phyloP scores from a whole-genome alignment of 148 eudicot species.

The Chenopodium formosanum region DNA sequence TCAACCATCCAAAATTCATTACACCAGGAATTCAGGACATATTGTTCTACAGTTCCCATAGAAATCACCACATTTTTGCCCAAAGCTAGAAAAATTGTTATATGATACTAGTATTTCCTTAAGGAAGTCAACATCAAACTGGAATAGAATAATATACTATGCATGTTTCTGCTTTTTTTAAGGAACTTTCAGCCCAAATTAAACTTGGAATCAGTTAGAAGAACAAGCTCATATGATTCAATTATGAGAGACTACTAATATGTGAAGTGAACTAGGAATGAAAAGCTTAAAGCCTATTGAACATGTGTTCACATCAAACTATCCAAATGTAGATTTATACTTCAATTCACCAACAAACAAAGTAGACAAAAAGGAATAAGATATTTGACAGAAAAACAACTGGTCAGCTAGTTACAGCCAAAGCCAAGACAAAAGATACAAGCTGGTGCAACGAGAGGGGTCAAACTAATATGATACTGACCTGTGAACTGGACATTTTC shows the following conservation, averaged over 20 bases:
- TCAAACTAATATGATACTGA: conserved; percentile 22
- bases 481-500: conserved; percentile 94
- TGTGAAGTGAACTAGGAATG: background rate
- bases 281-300: background rate
- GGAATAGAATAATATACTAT: background rate
- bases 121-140: background rate
- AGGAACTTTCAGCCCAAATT: background rate
- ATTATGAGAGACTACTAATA: background rate
- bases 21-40: no score
- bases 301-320: background rate
- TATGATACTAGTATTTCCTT: background rate
- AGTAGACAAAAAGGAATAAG: background rate
- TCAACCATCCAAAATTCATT: background rate
- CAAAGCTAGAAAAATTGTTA: background rate
- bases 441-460: background rate
- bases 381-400: background rate
- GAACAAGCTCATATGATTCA: background rate
- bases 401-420: background rate
- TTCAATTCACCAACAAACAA: background rate
- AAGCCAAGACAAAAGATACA: background rate
- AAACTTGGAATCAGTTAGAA: background rate
- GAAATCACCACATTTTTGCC: background rate
- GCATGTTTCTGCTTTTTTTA: background rate
- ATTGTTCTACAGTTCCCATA: background rate
- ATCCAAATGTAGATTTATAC: background rate